Conservation (phyloP, 2,329 filamentous ascomycete genomes). For the Biscogniauxia mediterranea region DNA sequence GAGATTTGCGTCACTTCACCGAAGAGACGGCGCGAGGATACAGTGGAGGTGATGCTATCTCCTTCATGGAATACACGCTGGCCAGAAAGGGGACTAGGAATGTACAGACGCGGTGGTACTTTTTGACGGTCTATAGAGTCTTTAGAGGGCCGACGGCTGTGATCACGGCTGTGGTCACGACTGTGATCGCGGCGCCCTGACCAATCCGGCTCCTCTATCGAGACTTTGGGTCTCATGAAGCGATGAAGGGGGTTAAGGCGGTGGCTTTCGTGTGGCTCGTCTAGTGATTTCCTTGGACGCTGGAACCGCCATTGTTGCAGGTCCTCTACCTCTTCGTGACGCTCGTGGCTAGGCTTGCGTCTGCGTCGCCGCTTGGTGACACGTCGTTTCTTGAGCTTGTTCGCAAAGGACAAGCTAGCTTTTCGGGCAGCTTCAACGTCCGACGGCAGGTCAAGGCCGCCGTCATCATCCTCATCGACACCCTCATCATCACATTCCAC, state of each 20-base stretch:
- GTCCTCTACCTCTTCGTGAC: conserved; percentile 18
- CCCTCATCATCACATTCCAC: conserved; percentile 30
- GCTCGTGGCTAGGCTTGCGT: conserved; percentile 30
- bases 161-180: conserved; percentile 17
- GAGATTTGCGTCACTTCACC: conserved; percentile 29
- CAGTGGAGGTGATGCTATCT: conserved; percentile 27
- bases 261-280: conserved; percentile 6
- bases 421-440: conserved; percentile 34
- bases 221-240: conserved; percentile 27
- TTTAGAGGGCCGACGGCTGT: conserved; percentile 25
- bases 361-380: conserved; percentile 36
- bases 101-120: conserved; percentile 21
- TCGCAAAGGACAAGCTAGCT: conserved; percentile 31
- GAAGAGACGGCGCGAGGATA: conserved; percentile 29
- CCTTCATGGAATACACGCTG: conserved; percentile 32
- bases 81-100: conserved; percentile 24
- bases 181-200: conserved; percentile 19
- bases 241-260: conserved; percentile 24
- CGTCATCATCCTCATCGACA: conserved; percentile 30
- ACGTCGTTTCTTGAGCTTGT: conserved; percentile 36
- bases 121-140: conserved; percentile 17
- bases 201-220: conserved; percentile 16
- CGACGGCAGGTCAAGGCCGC: conserved; percentile 32
- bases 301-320: conserved; percentile 10
- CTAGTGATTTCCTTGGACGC: conserved; percentile 15